These are phyloP conservation scores for Lagenidium sp. DNA, from an alignment of 352 stramenopile species.

Conservation along the genomic window DNA sequence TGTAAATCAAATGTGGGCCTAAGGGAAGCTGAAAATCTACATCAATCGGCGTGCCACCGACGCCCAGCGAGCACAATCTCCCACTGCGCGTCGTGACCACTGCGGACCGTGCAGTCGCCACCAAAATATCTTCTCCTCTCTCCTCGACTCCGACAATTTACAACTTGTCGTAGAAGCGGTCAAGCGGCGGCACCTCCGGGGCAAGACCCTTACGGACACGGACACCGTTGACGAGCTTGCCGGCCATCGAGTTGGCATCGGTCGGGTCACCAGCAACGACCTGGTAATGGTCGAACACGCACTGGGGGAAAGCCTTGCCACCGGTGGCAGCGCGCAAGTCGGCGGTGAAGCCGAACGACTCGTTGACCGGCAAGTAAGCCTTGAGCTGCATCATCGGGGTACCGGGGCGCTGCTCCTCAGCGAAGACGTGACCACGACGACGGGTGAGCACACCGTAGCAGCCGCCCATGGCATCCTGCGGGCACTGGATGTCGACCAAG, in stretches of 20 bases:
- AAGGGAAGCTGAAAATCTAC: constrained; percentile 4
- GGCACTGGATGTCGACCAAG: constrained; percentile 98
- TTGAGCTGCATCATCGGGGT: constrained; percentile 99
- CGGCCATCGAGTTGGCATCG: constrained; percentile 89
- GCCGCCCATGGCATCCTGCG: constrained; percentile 97
- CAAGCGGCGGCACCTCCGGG: constrained; percentile 94
- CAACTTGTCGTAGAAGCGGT: constrained; percentile 99
- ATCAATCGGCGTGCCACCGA: no score
- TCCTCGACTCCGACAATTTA: no score
- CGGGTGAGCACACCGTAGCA: constrained; percentile 99
- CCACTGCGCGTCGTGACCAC: no score
- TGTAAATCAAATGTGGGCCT: constrained; percentile 16
- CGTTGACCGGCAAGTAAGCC: constrained; percentile 99
- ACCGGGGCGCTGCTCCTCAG: constrained; percentile 96
- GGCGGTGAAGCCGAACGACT: constrained; percentile 99
- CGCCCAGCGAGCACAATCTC: no score
- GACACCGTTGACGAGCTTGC: constrained; percentile 92
- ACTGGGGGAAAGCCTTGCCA: constrained; percentile 99
- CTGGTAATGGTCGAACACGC: constrained; percentile 99
- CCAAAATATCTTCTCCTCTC: no score
- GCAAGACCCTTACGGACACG: constrained; percentile 97
- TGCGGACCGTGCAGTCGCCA: no score
- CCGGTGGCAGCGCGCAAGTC: constrained; percentile 97
- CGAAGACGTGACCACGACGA: constrained; percentile 98
- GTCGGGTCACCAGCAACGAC: constrained; percentile 91